Base-by-base conservation (phyloP, 2,329 filamentous ascomycete species). In the Acrocalymma vagum region DNA sequence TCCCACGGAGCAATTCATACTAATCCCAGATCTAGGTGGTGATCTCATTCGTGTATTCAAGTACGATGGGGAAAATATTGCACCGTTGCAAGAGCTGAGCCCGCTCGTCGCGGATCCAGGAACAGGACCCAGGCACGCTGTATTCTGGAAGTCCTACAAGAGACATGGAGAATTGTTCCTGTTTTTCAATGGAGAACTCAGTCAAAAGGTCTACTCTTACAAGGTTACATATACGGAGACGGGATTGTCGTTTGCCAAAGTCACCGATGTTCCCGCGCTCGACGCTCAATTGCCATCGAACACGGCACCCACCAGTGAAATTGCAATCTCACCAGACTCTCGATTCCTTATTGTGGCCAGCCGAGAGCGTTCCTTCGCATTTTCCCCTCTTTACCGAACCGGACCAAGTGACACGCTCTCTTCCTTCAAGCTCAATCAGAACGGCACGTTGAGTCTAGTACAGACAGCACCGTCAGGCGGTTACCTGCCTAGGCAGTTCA, bases 291-390 rank as follows among this genome's bases (percentile, higher is more conserved):
- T 51, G 17, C 25, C 35, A 3, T 24, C 41, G 1, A 53, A 42
- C 3, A 40, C 38, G 4, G 47, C 47, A 21, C 50, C 50, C 14
- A 53, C 43, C 15, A 53, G 50, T 26, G 50, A 39, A 29, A 41
- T 53, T 36, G 43, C 35, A 27, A 27, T 53, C 26, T 14, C n/a
- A n/a, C 69, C 69, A 10, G 71, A 74, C 40, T 71, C 76, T 41
- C 79, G 77, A 27, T 87, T 82, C 70, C 63, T 90, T 28, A 76
- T 86, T 52, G 76, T 87, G 25, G 85, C 85, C 1, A 86, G 85
- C 46, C 83, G 87, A 41, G 78, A 79, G 60, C 84, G 86, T 60
- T 73, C 70, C 25, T 71, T 75, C 17, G 78, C 84, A 55, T 67
- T 44, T 50, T 57, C 42, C 72, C 62, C 74, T 9, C 41, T 63